Conservation (phyloP, 108 stramenopile species). For the Nitzschia sp. region DNA sequence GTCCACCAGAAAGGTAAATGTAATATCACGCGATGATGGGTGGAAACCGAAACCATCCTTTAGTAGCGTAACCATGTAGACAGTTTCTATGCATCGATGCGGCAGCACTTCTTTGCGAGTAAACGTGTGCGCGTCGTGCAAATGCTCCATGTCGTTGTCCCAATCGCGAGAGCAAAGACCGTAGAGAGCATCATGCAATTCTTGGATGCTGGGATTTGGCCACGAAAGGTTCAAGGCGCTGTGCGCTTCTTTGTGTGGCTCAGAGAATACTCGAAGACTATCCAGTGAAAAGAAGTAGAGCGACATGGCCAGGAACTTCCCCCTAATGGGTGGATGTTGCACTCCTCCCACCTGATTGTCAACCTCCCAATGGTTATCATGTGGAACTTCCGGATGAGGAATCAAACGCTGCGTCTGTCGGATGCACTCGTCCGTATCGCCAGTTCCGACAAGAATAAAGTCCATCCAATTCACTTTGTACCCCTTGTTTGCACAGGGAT, state of each 20-base stretch:
- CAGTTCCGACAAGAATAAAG: conserved; percentile 69
- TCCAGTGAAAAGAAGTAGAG: conserved; percentile 92
- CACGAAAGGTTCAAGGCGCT: conserved; percentile 58
- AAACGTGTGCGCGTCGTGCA: conserved; percentile 67
- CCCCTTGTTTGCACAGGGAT: conserved; percentile 83
- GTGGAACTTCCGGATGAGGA: conserved; percentile 68
- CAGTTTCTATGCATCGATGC: conserved; percentile 85
- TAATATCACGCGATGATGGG: conserved; percentile 77
- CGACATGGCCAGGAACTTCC: conserved; percentile 92
- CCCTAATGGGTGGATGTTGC: conserved; percentile 78
- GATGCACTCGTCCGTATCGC: conserved; percentile 71
- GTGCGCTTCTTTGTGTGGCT: conserved; percentile 64
- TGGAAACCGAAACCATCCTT: conserved; percentile 91
- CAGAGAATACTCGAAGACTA: conserved; percentile 80
- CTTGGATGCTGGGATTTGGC: conserved; percentile 85
- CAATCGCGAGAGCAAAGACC: conserved; percentile 80
- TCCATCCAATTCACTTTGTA: conserved; percentile 61
- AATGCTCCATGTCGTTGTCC: conserved; percentile 74
- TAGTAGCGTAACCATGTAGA: conserved; percentile 88
- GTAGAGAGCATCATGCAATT: conserved; percentile 78
- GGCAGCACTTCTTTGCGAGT: conserved; percentile 80
- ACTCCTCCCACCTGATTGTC: conserved; percentile 72
- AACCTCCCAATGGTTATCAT: conserved; percentile 51
- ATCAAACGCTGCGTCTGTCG: conserved; percentile 73
- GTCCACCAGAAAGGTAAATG: conserved; percentile 84